Evolutionary conservation across 164 flowering plant genomes (phyloP), one percentile per base, ranked within the genome.

Genomic region (Tetracentron sinense): DNA sequence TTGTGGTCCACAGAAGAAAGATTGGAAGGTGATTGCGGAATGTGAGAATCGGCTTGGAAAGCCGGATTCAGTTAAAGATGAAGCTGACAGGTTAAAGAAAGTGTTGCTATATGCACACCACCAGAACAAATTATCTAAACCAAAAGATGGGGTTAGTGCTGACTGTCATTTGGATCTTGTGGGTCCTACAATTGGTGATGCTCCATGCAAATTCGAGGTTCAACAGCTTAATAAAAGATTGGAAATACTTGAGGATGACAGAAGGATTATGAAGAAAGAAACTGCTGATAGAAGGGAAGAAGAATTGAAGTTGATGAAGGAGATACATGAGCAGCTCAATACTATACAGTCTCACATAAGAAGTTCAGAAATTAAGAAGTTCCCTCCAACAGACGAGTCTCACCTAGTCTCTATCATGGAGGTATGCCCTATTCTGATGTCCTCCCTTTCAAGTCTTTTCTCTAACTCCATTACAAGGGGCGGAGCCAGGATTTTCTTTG

Each of bases 271-370:
- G n/a, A 77, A 75, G 50, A 71, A 69, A 20, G 83, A 80, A 62
- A 63, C 60, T 63, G 61, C 27, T 54, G 60, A 69, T n/a, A 67
- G 28, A 63, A 65, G 75, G 46, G 77, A 79, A 66, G 83, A 82
- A 52, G 86, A 77, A 42, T 15, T 80, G 72, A 75, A 58, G 54
- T 48, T 89, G 73, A 73, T 94, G 69, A 77, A 64, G 74, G 87
- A 83, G 69, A 89, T 89, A 47, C 62, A 44, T 27, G 83, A 82
- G 54, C 78, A 83, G 60, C 70, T 89, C n/a, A 76, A 74, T 25
- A 59, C 64, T 17, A 66, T 90, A 60, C 75, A 85, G 60, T 67
- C 72, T 55, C 87, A 83, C 30, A 73, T 87, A 51, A 75, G 42
- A 64, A 77, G 51, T 35, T 75, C 49, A 70, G 81, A 63, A 67